Evolutionary conservation across 495 filamentous ascomycete species (phyloP), one percentile per base, ranked within the genome.

Genomic region (Aspergillus olivimuriae): DNA sequence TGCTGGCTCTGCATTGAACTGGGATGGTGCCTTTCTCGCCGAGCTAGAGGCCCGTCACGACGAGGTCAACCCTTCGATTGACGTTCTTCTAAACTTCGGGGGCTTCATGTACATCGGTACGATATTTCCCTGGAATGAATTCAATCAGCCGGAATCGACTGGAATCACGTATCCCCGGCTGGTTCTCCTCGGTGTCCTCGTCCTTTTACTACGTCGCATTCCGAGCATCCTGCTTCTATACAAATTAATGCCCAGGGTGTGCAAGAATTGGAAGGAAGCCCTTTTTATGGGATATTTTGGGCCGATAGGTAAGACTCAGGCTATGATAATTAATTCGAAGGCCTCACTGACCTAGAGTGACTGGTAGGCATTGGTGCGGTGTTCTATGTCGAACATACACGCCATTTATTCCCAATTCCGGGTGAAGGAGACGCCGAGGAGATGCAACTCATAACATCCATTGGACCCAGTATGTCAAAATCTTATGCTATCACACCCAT

Each of bases 281-380:
- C 26, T 46, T 17, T 46, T 46, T 17, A 46, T 46, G 43, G 43
- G 43, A 6, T 46, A 46, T 17, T 46, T 46, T 32, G 43, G 43
- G 3, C 43, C 43, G 15, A 46, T 46, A 15, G 43, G 43, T 46
- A 19, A 33, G 43, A 14, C 10, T 20, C 2, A n/a, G 14, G 3
- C 1, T 21, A 32, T 33, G 1, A 9, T 21, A 17, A 14, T 12
- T 17, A 18, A 16, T 17, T 8, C 8, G 14, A 15, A 34, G 1
- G 33, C n/a, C 8, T 10, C 3, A 10, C 33, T 34, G 14, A 34
- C 11, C 5, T 2, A 17, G n/a, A n/a, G n/a, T 34, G 8, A 3
- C 19, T 31, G 12, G 1, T 7, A 46, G 43, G 43, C 0, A 46
- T 46, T 32, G 43, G 43, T 12, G 43, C 24, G 6, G 35, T 46